These are phyloP conservation scores for Gloeopeniophorella convolvens DNA, from an alignment of 768 basidiomycete genomes.

Conservation along the genomic window DNA sequence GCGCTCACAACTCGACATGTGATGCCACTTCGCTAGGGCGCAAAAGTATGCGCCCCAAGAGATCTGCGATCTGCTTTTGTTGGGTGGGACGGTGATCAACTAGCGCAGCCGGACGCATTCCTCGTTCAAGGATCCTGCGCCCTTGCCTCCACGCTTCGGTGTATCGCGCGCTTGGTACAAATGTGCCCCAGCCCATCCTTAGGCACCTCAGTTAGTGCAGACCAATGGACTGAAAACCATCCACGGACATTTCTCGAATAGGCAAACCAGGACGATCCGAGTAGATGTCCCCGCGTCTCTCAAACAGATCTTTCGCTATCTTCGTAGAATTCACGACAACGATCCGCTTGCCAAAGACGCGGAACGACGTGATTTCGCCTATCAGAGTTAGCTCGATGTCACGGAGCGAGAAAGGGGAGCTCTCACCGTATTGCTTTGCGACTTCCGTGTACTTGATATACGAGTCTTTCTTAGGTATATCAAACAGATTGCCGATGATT, in stretches of 20 bases:
- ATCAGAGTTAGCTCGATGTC: background rate
- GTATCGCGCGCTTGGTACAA: background rate
- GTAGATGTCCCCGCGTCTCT: conserved; percentile 40
- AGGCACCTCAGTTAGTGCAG: too few species aligned
- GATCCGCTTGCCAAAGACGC: conserved; percentile 39
- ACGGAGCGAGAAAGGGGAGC: too few species aligned
- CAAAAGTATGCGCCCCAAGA: background rate
- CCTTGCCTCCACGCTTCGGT: background rate
- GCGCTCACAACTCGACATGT: conserved; percentile 3
- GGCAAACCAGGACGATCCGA: background rate
- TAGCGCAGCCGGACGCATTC: background rate
- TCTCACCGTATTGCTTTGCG: conserved; percentile 13
- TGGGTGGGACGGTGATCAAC: background rate
- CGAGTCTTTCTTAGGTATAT: conserved; percentile 14
- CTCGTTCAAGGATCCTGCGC: background rate
- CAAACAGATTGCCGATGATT: conserved; percentile 12
- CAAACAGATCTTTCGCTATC: conserved; percentile 42
- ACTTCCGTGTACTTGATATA: conserved; percentile 6
- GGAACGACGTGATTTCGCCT: conserved; percentile 15
- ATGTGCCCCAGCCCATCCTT: conserved; percentile 1
- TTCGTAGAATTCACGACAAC: conserved; percentile 42
- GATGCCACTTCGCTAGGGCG: background rate
- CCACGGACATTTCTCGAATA: background rate
- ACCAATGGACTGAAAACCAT: too few species aligned
- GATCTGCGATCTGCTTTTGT: background rate